Conservation (phyloP, 495 filamentous ascomycete genomes). For the Choiromyces venosus region DNA sequence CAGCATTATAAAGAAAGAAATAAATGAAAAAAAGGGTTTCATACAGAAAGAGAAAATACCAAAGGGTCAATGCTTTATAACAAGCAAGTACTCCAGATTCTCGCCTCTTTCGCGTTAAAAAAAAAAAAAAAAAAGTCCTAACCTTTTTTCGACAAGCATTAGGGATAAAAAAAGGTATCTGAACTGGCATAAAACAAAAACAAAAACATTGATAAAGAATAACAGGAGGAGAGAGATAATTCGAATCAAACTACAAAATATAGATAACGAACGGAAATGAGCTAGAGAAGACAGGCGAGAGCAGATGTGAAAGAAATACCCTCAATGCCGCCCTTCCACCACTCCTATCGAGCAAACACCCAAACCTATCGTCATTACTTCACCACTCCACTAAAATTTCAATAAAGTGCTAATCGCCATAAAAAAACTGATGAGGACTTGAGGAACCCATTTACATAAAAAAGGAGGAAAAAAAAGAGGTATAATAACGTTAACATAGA, state of each 20-base stretch:
- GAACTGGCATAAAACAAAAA: background rate
- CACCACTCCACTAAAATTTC: background rate
- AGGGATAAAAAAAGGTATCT: background rate
- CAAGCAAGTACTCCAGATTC: background rate
- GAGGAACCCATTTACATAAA: conserved; percentile 9
- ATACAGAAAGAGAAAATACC: conserved; percentile 12
- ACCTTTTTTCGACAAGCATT: background rate
- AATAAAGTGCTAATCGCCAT: background rate
- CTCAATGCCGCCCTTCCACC: background rate
- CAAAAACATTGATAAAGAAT: background rate
- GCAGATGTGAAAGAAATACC: background rate
- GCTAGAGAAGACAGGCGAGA: background rate
- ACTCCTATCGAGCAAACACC: background rate
- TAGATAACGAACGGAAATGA: background rate
- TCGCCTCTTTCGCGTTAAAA: background rate
- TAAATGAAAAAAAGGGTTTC: conserved; percentile 8
- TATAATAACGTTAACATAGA: conserved; percentile 12
- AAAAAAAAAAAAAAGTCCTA: background rate
- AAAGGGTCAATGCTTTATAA: conserved; percentile 3
- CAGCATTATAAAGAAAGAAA: conserved; percentile 8
- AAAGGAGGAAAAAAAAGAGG: conserved; percentile 16
- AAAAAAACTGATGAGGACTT: background rate
- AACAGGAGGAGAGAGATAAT: background rate
- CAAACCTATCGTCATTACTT: background rate
- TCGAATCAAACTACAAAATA: background rate